Conservation (phyloP, 495 filamentous ascomycete genomes). For the Wilcoxina mikolae region DNA sequence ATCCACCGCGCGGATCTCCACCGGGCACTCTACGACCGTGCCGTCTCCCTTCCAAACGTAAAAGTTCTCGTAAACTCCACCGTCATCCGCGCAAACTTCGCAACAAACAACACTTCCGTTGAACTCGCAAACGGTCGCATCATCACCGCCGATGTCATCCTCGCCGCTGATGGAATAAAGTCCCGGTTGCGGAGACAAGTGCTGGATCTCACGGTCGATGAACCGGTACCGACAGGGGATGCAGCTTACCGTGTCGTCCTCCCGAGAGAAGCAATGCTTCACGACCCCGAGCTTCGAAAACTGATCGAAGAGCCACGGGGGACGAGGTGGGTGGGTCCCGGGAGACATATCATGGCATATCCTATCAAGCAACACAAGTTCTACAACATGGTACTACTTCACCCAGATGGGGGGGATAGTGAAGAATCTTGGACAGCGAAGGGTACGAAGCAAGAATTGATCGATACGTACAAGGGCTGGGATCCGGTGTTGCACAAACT, state of each 20-base stretch:
- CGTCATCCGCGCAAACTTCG: conserved; percentile 37
- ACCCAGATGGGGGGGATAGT: conserved; percentile 58
- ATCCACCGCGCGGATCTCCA: conserved; percentile 54
- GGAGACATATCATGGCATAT: conserved; percentile 72
- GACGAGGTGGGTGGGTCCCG: conserved; percentile 63
- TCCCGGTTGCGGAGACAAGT: conserved; percentile 46
- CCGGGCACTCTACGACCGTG: conserved; percentile 66
- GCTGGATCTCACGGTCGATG: conserved; percentile 39
- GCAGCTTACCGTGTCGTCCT: conserved; percentile 82
- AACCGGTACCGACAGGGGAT: conserved; percentile 56
- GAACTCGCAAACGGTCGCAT: conserved; percentile 41
- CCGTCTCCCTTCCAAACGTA: conserved; percentile 55
- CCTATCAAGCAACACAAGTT: conserved; percentile 57
- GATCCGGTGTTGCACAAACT: conserved; percentile 56
- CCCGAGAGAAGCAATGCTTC: conserved; percentile 46
- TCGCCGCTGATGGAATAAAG: conserved; percentile 64
- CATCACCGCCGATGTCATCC: conserved; percentile 51
- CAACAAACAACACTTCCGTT: conserved; percentile 36
- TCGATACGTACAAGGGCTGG: conserved; percentile 54
- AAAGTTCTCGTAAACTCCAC: conserved; percentile 53
- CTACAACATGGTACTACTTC: conserved; percentile 64
- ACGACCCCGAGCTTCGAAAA: conserved; percentile 51
- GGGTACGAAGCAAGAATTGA: conserved; percentile 52
- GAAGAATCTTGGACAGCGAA: conserved; percentile 63
- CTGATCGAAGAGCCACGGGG: conserved; percentile 53